Evolutionary conservation across 1,284 basidiomycete genomes (phyloP), one percentile per base, ranked within the genome.

Genomic region (Tilletiaria anomala): DNA sequence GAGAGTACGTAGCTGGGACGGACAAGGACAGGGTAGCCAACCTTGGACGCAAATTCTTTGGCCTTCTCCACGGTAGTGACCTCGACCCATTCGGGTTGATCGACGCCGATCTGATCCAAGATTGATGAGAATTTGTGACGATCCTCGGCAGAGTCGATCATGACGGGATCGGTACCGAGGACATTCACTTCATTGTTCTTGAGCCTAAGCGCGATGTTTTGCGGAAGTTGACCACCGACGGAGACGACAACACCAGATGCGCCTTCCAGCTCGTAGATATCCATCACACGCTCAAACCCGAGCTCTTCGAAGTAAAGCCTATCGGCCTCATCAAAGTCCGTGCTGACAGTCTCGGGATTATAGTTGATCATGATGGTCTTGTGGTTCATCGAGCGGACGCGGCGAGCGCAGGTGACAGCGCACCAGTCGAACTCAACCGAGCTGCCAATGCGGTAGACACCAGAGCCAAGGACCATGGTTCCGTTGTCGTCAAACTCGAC

Each of bases 351-450:
- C 72, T 99, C 93, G 14, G 91, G 93, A 71, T 97, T 97, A 72
- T 99, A 97, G 75, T 97, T 99, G 76, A 99, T 77, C 91, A 97
- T 97, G 72, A 97, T 81, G 33, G 93, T 96, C 72, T 80, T 78
- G 70, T 84, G 82, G 65, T 88, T 88, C 77, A 88, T 82, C 51
- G 81, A 78, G 53, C 89, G 76, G 52, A 97, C 78, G 64, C 82
- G 82, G 51, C 93, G 78, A 32, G 88, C 86, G 68, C 89, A 96
- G 3, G 89, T 96, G 39, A 97, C 93, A 22, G 93, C 93, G 68
- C 93, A 99, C 93, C 93, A 99, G 70, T 99, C 93, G 68, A 99
- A 99, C 73, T 99, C 93, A 66, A 99, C 93, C 50, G 85, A 91
- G 68, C 80, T 84, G 42, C 93, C 93, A 59, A 99, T 97, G 45